Percentiles rank a stretch among this genome's conserved stretches.
Conservation (phyloP, 331 rosid species). For the Pyrus hybrid region DNA sequence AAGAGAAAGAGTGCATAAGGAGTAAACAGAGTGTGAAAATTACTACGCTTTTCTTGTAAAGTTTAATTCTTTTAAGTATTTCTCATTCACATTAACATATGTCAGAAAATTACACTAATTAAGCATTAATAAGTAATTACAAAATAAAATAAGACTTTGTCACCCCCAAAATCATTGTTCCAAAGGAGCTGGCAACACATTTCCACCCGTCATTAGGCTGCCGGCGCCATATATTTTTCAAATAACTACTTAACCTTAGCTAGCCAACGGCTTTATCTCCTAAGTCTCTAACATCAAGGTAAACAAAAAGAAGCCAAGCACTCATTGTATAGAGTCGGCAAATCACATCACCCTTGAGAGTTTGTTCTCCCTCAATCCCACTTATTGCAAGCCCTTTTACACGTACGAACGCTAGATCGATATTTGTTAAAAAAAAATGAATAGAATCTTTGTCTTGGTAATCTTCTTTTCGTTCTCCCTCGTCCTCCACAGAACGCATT, state of each 20-base stretch:
- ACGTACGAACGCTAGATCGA: slow-evolving; percentile 1
- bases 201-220: slow-evolving; percentile 16
- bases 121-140: background rate
- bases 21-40: background rate
- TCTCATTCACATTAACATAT: too few species aligned
- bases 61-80: too few species aligned
- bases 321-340: slow-evolving; percentile 31
- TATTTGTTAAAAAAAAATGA: slow-evolving; percentile 25
- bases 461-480: slow-evolving; percentile 27
- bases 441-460: slow-evolving; percentile 22
- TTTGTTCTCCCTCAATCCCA: slow-evolving; percentile 14
- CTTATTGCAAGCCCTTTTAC: background rate
- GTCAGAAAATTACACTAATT: background rate
- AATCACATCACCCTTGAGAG: slow-evolving; percentile 4
- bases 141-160: background rate
- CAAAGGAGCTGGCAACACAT: slow-evolving; percentile 1
- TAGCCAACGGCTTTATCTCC: background rate
- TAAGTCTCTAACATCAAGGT: slow-evolving; percentile 6
- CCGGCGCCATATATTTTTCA: slow-evolving; percentile 34
- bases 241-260: background rate
- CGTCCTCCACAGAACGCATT: slow-evolving; percentile 24
- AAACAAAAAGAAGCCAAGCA: slow-evolving; percentile 16
- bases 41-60: background rate
- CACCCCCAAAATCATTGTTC: background rate
- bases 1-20: background rate